phyloP scores from a whole-genome alignment of 208 protist species.

The Plasmodiophora brassicae region DNA sequence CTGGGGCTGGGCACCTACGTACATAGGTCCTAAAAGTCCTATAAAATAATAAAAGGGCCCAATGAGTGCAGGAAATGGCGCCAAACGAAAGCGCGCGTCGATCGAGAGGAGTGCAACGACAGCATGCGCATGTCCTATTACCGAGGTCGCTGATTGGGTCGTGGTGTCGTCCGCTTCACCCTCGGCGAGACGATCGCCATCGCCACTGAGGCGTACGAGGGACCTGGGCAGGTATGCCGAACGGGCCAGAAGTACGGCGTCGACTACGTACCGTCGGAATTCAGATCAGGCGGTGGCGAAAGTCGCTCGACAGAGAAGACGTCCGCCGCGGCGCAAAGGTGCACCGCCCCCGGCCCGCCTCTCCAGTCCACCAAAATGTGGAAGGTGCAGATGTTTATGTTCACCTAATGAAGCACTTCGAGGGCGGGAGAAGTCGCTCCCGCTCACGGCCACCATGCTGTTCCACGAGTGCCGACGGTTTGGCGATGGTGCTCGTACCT shows the following conservation, averaged over 20 bases:
- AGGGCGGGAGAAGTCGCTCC: not conserved
- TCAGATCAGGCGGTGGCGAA: not conserved
- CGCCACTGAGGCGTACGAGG: not conserved
- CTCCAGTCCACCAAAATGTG: slow-evolving; percentile 3
- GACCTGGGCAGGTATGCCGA: not conserved
- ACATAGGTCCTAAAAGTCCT: too few species aligned
- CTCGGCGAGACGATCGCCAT: not conserved
- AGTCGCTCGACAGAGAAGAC: not conserved
- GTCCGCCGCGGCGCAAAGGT: not conserved
- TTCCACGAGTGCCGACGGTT: slow-evolving; percentile 12
- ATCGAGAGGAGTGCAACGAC: not conserved
- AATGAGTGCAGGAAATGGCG: too few species aligned
- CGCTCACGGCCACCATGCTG: not conserved
- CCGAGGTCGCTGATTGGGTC: not conserved
- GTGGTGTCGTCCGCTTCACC: not conserved
- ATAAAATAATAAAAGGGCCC: too few species aligned
- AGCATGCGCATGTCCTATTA: not conserved
- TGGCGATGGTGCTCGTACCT: not conserved
- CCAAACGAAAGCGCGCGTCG: too few species aligned
- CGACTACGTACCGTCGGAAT: too few species aligned
- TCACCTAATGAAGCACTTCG: not conserved
- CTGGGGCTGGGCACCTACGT: too few species aligned
- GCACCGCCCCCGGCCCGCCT: not conserved
- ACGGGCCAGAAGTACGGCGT: not conserved
- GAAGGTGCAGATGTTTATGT: not conserved